Evolutionary conservation across 2,329 filamentous ascomycete genomes (phyloP).

Genomic region (Furcasterigmium furcatum): DNA sequence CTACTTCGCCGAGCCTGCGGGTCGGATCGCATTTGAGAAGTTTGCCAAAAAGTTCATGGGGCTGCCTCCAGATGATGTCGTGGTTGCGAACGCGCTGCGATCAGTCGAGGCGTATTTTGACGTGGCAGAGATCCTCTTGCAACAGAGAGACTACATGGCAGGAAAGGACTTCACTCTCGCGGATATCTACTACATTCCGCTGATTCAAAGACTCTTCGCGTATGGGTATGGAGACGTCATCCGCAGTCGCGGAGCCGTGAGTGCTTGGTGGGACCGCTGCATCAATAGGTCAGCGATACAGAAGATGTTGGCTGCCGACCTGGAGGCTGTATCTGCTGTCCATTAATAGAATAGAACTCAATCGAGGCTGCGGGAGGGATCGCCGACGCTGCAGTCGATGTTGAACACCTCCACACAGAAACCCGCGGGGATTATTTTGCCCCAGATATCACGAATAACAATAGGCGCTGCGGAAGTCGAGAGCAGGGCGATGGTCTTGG

Average conservation of each 20-base stretch:
- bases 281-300: conserved; percentile 31
- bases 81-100: conserved; percentile 30
- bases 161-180: conserved; percentile 37
- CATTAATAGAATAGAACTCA: no score
- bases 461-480: no score
- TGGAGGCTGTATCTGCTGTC: no score
- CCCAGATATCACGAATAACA: no score
- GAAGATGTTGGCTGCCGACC: conserved; percentile 29
- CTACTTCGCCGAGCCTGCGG: conserved; percentile 40
- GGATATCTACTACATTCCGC: conserved; percentile 45
- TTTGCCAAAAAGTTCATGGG: conserved; percentile 41
- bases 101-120: conserved; percentile 39
- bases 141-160: conserved; percentile 38
- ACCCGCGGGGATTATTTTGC: no score
- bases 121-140: conserved; percentile 33
- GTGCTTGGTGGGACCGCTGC: conserved; percentile 37
- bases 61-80: conserved; percentile 33
- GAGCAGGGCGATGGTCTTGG: no score
- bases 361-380: no score
- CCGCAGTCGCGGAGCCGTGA: conserved; percentile 28
- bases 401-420: no score
- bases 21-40: conserved; percentile 40
- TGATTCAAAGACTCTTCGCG: conserved; percentile 37
- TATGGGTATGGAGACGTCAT: conserved; percentile 34
- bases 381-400: no score